Evolutionary conservation across 2,329 filamentous ascomycete genomes (phyloP), one percentile per base, ranked within the genome.

Genomic region (Exophiala lecanii-corni): DNA sequence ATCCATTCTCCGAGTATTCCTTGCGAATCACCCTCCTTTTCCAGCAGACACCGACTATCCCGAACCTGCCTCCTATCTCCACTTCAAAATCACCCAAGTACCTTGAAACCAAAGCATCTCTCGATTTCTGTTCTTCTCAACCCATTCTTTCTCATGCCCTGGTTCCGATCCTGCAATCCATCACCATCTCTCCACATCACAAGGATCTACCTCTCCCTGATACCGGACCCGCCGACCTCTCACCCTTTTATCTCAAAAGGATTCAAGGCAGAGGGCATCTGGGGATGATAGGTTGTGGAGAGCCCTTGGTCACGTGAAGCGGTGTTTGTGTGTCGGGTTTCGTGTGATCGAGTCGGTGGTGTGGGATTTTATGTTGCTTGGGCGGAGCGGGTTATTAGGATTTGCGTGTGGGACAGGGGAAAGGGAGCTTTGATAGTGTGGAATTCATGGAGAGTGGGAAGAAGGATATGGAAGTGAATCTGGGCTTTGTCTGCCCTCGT

Each of bases 1-100:
- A 77, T 77, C 74, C 74, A 77, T 77, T 77, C 74, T 73, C 76
- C 63, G 73, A 76, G 53, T 64, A 63, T 64, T 26, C 23, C 7
- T 26, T 26, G 6, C 23, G 23, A 26, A 26, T 26, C 23, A 26
- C 23, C 23, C 12, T 26, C 23, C 23, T 26, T 26, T 26, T 26
- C 23, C 23, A 26, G 6, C 60, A 57, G 54, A 49, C 41, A 36
- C 60, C 60, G 59, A 62, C n/a, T n/a, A n/a, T n/a, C 39, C 39
- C 30, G 36, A 34, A 54, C 45, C 47, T 39, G 43, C 49, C 55
- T 59, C 23, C 12, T 26, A 26, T 26, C 23, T 26, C 23, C 12
- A 26, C 12, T 12, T 26, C 23, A 26, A 26, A n/a, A n/a, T n/a
- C n/a, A n/a, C n/a, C n/a, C n/a, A n/a, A n/a, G n/a, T n/a, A n/a